Percentiles rank a stretch among this genome's conserved stretches.
These are phyloP conservation scores for Rubia peregrina DNA, from an alignment of 305 asterid genomes.

Conservation along the genomic window DNA sequence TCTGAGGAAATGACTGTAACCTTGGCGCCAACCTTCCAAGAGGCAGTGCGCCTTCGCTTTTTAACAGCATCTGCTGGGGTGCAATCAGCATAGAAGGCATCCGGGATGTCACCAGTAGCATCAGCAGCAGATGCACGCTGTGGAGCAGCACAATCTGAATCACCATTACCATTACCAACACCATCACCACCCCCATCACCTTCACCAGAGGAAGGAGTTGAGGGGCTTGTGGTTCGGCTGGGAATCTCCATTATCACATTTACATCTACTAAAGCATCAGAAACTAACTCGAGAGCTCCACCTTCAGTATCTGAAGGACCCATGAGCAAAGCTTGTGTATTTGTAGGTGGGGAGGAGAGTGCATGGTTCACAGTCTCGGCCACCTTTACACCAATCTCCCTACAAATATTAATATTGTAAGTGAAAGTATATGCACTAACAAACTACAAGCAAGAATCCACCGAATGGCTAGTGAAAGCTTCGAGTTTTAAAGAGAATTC, in stretches of 20 bases:
- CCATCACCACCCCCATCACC: slow-evolving; percentile 14
- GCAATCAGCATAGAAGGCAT: slow-evolving; percentile 33
- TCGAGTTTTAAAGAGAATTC: neutral
- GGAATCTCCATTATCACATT: slow-evolving; percentile 38
- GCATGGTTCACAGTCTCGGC: slow-evolving; percentile 58
- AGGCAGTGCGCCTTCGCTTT: slow-evolving; percentile 77
- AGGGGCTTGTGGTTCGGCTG: slow-evolving; percentile 36
- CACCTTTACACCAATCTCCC: slow-evolving; percentile 46
- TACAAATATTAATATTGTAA: slow-evolving; percentile 32
- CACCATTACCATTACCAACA: slow-evolving; percentile 27
- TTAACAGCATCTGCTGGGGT: slow-evolving; percentile 92
- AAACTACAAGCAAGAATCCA: slow-evolving; percentile 8
- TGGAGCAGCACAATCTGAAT: slow-evolving; percentile 59
- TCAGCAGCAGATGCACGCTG: slow-evolving; percentile 28
- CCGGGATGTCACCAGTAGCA: slow-evolving; percentile 30
- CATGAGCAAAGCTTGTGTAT: slow-evolving; percentile 17
- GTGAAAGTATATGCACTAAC: slow-evolving; percentile 18
- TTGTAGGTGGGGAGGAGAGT: slow-evolving; percentile 27
- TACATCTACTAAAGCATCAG: slow-evolving; percentile 28
- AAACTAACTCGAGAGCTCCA: slow-evolving; percentile 22
- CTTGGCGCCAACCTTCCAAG: slow-evolving; percentile 49
- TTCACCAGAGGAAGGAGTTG: slow-evolving; percentile 44
- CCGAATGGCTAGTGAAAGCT: neutral
- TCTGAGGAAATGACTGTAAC: slow-evolving; percentile 48
- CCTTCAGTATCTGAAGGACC: slow-evolving; percentile 23